Percentiles rank a stretch among this genome's conserved stretches.
phyloP scores from a whole-genome alignment of 176 grass and related monocot genomes.

The Aegilops umbellulata region DNA sequence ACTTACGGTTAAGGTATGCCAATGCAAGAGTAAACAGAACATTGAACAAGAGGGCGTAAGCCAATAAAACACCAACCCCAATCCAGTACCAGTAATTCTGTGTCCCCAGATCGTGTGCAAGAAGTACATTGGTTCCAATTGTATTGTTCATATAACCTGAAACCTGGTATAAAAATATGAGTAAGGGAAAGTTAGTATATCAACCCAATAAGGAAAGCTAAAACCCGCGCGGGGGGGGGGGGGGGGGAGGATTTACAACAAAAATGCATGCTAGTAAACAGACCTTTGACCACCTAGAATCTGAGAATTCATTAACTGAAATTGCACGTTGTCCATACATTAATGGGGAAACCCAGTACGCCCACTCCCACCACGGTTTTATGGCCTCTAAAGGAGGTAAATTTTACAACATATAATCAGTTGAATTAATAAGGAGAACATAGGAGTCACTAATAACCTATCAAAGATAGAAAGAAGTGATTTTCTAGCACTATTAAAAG shows the following conservation, averaged over 20 bases:
- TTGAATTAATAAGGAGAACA: not conserved
- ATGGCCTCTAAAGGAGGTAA: constrained; percentile 29
- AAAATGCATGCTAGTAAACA: not conserved
- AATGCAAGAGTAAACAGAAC: constrained; percentile 54
- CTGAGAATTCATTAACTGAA: constrained; percentile 73
- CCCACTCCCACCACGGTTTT: constrained; percentile 73
- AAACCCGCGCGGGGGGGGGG: not conserved
- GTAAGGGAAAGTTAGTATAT: not conserved
- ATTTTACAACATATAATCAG: not conserved
- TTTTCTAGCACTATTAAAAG: not conserved
- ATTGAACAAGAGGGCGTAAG: constrained; percentile 66
- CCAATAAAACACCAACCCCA: constrained; percentile 59
- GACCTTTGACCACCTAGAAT: constrained; percentile 59
- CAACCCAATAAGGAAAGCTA: not conserved
- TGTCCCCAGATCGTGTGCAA: constrained; percentile 38
- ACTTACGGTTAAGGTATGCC: constrained; percentile 64
- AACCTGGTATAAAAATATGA: constrained; percentile 29
- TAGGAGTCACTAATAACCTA: not conserved
- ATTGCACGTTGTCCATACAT: constrained; percentile 69
- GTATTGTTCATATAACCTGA: constrained; percentile 29
- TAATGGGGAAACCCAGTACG: constrained; percentile 73
- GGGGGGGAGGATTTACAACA: not conserved
- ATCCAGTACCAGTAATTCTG: constrained; percentile 69
- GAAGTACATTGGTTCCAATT: constrained; percentile 55
- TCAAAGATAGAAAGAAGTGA: not conserved